Evolutionary conservation across 768 basidiomycete species (phyloP), one percentile per base, ranked within the genome.

Genomic region (Sarcodon sp.): DNA sequence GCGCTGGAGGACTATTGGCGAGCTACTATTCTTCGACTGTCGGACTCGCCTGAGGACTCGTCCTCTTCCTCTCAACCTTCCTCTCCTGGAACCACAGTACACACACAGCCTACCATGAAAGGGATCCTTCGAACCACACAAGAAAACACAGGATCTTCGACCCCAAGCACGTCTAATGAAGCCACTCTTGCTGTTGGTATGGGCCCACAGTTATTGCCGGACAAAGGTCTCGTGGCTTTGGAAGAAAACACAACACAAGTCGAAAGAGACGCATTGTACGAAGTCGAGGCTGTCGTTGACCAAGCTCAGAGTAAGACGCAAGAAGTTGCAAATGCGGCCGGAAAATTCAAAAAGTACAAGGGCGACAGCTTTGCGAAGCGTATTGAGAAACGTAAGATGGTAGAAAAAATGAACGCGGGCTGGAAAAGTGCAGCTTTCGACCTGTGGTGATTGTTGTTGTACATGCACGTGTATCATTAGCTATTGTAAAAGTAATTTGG

Each of bases 371-470:
- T 50, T 33, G 44, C n/a, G 36, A 35, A 53, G 36, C 32, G 37
- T 27, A 49, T 32, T 16, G 41, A 31, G 34, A 33, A 33, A 45
- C 31, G 46, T 33, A 44, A 33, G 46, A 49, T 27, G 27, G 33
- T 21, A 47, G 41, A 47, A 18, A 47, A 52, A 45, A 16, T 48
- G 34, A 46, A 43, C 9, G 27, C 39, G 4, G 59, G 55, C 65
- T 76, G 51, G 73, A 73, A 67, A 69, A 75, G 66, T 64, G 66
- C 60, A 68, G 72, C 57, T 66, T 75, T 67, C 69, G 72, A 67
- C 69, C 68, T 67, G 67, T 73, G 57, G 50, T 51, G 44, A 47
- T 41, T 4, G 21, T 27, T n/a, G n/a, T n/a, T n/a, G n/a, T n/a
- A n/a, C n/a, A n/a, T n/a, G n/a, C n/a, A 27, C 21, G 21, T 27